Conservation (phyloP, 768 basidiomycete genomes). For the Macrolepiota fuliginosa region DNA sequence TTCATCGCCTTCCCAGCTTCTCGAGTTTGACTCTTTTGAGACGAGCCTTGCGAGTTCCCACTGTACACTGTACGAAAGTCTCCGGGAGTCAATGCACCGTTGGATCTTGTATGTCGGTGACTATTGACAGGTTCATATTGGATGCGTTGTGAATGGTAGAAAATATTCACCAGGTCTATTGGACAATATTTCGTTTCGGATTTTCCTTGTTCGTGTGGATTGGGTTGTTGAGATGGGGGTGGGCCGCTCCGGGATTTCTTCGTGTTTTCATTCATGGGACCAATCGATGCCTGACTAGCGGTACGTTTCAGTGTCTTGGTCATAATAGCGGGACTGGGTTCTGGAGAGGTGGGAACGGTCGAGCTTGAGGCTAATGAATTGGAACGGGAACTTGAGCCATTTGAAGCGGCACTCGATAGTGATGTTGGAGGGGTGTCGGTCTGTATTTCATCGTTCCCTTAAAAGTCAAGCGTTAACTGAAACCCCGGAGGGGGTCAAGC, state of each 20-base stretch:
- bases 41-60: constrained; percentile 52
- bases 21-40: constrained; percentile 21
- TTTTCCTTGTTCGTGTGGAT: background rate
- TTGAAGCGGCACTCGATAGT: background rate
- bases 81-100: constrained; percentile 23
- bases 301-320: constrained; percentile 1
- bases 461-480: background rate
- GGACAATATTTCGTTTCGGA: background rate
- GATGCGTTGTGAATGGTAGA: background rate
- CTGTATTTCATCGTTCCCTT: background rate
- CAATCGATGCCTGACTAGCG: background rate
- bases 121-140: constrained; percentile 10
- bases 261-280: background rate
- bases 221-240: background rate
- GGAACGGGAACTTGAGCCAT: background rate
- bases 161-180: constrained; percentile 1
- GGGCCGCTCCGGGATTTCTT: background rate
- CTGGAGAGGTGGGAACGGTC: background rate
- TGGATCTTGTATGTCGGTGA: constrained; percentile 21
- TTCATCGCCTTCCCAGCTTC: constrained; percentile 29
- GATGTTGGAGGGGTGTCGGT: background rate
- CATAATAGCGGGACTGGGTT: background rate
- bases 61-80: constrained; percentile 44
- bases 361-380: background rate
- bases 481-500: background rate